Evolutionary conservation across 176 grass and related monocot species (phyloP).

Genomic region (Dactylis glomerata): DNA sequence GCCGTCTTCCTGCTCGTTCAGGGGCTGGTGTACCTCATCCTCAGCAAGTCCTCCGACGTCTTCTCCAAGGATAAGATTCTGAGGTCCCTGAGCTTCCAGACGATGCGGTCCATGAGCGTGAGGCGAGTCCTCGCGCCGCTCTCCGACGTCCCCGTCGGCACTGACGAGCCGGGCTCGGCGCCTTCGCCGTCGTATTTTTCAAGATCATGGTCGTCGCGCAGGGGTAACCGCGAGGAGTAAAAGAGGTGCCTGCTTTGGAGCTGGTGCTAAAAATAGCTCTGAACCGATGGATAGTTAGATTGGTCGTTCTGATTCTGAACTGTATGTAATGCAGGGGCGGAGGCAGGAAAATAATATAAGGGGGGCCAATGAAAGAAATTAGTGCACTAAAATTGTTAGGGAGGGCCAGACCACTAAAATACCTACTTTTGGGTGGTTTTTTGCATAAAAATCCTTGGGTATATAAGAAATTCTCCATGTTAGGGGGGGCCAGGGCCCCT

Average conservation of each 20-base stretch:
- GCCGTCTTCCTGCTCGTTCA: slow-evolving; percentile 64
- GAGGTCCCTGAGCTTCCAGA: slow-evolving; percentile 58
- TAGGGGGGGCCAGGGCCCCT: too few species aligned
- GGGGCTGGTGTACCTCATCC: slow-evolving; percentile 70
- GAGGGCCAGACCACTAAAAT: too few species aligned
- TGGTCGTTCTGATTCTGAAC: neutral
- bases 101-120: slow-evolving; percentile 62
- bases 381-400: too few species aligned
- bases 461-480: too few species aligned
- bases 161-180: slow-evolving; percentile 15
- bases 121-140: slow-evolving; percentile 51
- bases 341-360: too few species aligned
- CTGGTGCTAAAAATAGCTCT: neutral
- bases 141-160: slow-evolving; percentile 60
- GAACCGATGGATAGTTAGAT: neutral
- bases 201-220: neutral
- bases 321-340: neutral
- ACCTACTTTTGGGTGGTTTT: too few species aligned
- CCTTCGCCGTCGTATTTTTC: neutral
- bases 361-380: too few species aligned
- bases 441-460: too few species aligned
- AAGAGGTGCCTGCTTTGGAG: neutral
- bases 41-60: slow-evolving; percentile 63
- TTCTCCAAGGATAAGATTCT: slow-evolving; percentile 44
- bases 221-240: slow-evolving; percentile 31